Conservation (phyloP, 1,139 yeast species). For the Taphrina deformans region DNA sequence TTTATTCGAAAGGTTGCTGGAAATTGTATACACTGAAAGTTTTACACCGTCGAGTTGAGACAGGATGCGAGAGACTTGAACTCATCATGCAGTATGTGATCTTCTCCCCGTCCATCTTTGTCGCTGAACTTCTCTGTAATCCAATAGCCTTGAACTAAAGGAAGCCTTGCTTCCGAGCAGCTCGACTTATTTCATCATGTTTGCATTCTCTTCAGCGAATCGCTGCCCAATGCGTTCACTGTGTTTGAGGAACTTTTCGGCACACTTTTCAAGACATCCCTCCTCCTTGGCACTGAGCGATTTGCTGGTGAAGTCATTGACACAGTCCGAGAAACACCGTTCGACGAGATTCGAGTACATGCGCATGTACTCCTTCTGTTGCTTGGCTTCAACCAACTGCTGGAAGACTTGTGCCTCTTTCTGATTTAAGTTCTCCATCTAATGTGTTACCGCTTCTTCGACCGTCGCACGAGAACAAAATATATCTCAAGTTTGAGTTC, state of each 20-base stretch:
- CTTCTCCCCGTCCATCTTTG: no score
- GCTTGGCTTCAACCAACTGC: slow-evolving; percentile 92
- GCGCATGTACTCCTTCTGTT: slow-evolving; percentile 75
- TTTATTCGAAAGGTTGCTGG: no score
- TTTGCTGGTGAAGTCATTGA: slow-evolving; percentile 93
- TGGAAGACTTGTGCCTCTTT: slow-evolving; percentile 97
- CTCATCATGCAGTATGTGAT: no score
- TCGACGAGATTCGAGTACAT: slow-evolving; percentile 90
- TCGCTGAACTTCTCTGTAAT: not conserved
- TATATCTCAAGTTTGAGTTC: not conserved
- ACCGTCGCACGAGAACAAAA: no score
- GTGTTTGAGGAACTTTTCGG: slow-evolving; percentile 96
- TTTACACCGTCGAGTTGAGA: not conserved
- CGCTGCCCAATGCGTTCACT: slow-evolving; percentile 98
- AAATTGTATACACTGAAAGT: no score
- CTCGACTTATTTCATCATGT: slow-evolving; percentile 26
- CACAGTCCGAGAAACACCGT: slow-evolving; percentile 96
- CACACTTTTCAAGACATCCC: slow-evolving; percentile 82
- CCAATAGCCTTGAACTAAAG: not conserved
- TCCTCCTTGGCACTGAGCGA: slow-evolving; percentile 81
- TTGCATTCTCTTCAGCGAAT: slow-evolving; percentile 83
- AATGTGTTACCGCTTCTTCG: not conserved
- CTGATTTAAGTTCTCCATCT: slow-evolving; percentile 57
- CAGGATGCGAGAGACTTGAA: not conserved
- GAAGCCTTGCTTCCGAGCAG: not conserved